phyloP scores from a whole-genome alignment of 305 asterid genomes.

The Fraxinus platypoda region DNA sequence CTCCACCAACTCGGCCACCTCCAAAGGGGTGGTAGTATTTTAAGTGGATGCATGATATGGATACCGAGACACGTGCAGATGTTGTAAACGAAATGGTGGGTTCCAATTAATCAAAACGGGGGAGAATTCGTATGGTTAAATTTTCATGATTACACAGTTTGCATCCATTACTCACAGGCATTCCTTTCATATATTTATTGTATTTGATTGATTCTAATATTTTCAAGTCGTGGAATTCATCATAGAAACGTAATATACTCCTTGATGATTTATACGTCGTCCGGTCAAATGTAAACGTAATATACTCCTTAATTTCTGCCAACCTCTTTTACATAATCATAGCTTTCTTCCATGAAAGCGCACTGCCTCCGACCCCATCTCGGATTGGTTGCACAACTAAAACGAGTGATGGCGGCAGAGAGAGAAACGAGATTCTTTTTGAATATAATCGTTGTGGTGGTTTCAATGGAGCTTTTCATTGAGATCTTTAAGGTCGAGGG shows the following conservation, averaged over 20 bases:
- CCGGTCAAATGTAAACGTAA: neutral
- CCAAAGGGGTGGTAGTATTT: too few relatives aligned
- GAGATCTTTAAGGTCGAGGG: conserved; percentile 71
- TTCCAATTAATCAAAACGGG: neutral
- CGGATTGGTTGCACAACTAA: neutral
- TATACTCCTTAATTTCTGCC: neutral
- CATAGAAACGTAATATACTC: neutral
- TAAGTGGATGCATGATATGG: neutral
- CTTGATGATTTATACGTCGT: too few relatives aligned
- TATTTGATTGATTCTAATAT: neutral
- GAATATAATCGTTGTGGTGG: conserved; percentile 33
- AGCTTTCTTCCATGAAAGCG: neutral
- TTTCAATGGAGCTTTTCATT: conserved; percentile 52
- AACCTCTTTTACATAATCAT: neutral
- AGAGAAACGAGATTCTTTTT: neutral
- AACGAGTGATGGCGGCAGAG: conserved; percentile 12
- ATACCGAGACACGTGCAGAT: neutral
- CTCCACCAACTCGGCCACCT: too few relatives aligned
- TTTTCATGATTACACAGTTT: neutral
- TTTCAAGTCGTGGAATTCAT: neutral
- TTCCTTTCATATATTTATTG: neutral
- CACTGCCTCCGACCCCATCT: conserved; percentile 5
- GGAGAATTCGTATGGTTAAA: neutral
- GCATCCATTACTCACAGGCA: neutral
- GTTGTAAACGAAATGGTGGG: neutral